Percentiles rank a stretch among this genome's conserved stretches.
Evolutionary conservation across 169 alveolate species (phyloP).

Genomic region (Fabrea salina): DNA sequence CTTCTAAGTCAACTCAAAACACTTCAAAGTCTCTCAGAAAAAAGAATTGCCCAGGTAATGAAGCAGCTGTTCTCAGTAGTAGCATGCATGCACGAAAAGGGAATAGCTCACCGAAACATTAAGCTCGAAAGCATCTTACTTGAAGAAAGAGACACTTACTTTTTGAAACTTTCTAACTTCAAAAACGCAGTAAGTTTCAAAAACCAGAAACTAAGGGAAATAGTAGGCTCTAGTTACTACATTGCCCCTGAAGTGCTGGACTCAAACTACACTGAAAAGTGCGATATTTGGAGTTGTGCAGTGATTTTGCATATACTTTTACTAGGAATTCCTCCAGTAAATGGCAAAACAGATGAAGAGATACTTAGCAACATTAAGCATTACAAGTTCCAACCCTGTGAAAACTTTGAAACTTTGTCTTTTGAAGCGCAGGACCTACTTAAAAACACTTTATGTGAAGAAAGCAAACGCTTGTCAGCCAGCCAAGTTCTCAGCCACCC

Average conservation of each 20-base stretch:
- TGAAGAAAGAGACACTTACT: slow-evolving; percentile 32
- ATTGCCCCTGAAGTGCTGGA: slow-evolving; percentile 79
- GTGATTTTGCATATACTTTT: slow-evolving; percentile 41
- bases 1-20: slow-evolving; percentile 38
- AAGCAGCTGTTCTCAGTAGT: slow-evolving; percentile 49
- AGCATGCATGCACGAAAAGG: slow-evolving; percentile 48
- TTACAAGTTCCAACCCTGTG: slow-evolving; percentile 11
- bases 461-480: slow-evolving; percentile 31
- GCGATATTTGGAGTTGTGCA: slow-evolving; percentile 56
- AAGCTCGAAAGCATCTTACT: slow-evolving; percentile 63
- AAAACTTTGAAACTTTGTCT: not conserved
- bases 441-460: slow-evolving; percentile 10
- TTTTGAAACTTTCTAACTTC: slow-evolving; percentile 55
- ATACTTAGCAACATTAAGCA: slow-evolving; percentile 28
- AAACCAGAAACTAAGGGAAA: slow-evolving; percentile 41
- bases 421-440: slow-evolving; percentile 38
- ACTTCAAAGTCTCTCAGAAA: slow-evolving; percentile 1
- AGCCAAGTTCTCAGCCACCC: slow-evolving; percentile 38
- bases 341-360: slow-evolving; percentile 43
- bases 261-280: slow-evolving; percentile 42
- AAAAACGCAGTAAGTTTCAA: slow-evolving; percentile 50
- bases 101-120: slow-evolving; percentile 63
- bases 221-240: slow-evolving; percentile 75
- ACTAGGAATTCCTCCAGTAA: slow-evolving; percentile 50
- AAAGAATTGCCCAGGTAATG: not conserved